Evolutionary conservation across 306 rosid species (phyloP).

Genomic region (Prunus salicina): DNA sequence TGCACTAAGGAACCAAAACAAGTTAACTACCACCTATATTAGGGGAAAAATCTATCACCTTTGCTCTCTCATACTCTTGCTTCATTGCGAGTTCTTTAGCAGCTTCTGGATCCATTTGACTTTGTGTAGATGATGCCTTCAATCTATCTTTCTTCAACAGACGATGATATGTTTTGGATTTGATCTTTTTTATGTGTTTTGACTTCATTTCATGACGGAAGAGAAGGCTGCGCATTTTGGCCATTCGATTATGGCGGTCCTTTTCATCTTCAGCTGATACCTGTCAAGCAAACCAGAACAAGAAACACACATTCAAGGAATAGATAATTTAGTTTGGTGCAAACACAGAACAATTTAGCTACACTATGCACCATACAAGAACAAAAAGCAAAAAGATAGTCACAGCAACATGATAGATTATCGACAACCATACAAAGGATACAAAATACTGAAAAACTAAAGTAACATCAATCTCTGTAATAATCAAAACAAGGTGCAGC

Average conservation of each 20-base stretch:
- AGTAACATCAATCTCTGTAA: background rate
- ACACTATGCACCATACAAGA: background rate
- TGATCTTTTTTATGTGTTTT: slow-evolving; percentile 77
- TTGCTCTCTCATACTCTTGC: slow-evolving; percentile 74
- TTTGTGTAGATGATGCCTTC: slow-evolving; percentile 50
- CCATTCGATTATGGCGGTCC: slow-evolving; percentile 75
- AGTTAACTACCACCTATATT: background rate
- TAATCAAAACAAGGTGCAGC: background rate
- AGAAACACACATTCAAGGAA: background rate
- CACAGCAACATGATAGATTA: background rate
- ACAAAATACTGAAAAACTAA: background rate
- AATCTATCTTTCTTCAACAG: slow-evolving; percentile 71
- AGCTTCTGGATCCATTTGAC: slow-evolving; percentile 72
- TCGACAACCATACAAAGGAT: background rate
- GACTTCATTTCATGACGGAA: slow-evolving; percentile 77
- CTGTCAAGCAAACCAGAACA: slow-evolving; percentile 35
- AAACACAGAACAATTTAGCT: background rate
- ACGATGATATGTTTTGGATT: slow-evolving; percentile 81
- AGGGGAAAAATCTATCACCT: slow-evolving; percentile 46
- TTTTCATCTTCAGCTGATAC: slow-evolving; percentile 78
- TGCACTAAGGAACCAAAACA: background rate
- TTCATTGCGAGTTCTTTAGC: slow-evolving; percentile 73
- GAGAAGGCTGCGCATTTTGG: slow-evolving; percentile 89
- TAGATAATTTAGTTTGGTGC: background rate
- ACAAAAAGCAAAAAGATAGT: background rate